These are phyloP conservation scores for Neurospora sp. DNA, from an alignment of 495 filamentous ascomycete genomes.

Conservation along the genomic window DNA sequence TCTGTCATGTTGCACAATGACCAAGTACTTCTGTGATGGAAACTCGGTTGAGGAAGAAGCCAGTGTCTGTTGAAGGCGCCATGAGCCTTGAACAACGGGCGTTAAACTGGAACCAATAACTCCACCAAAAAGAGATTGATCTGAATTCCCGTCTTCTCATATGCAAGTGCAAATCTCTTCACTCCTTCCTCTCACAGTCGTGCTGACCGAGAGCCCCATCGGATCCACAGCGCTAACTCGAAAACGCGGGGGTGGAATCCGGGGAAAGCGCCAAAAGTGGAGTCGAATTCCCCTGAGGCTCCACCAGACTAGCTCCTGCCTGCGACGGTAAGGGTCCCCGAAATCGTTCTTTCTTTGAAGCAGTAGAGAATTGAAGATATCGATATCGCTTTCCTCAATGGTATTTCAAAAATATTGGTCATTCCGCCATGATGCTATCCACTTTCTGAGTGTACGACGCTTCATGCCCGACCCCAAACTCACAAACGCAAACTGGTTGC, in stretches of 20 bases:
- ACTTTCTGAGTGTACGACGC: too few relatives aligned
- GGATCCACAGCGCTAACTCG: conserved; percentile 4
- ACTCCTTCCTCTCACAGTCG: neutral
- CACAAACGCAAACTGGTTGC: neutral
- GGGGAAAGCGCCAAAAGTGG: conserved; percentile 15
- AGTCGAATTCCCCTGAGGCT: neutral
- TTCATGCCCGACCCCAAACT: neutral
- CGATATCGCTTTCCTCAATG: neutral
- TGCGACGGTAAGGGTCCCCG: neutral
- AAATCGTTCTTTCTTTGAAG: neutral
- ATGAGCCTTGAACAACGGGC: neutral
- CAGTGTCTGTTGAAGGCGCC: neutral
- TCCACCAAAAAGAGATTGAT: neutral
- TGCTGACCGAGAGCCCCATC: conserved; percentile 12
- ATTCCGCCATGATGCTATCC: neutral
- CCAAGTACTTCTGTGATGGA: neutral
- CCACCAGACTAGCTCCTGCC: neutral
- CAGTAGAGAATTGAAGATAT: neutral
- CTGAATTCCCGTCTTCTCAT: neutral
- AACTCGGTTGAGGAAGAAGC: neutral
- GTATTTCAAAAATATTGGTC: too few relatives aligned
- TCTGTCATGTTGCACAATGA: neutral
- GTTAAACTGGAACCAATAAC: neutral
- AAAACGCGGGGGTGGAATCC: conserved; percentile 16
- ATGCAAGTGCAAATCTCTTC: too few relatives aligned